Evolutionary conservation across 495 filamentous ascomycete genomes (phyloP), one percentile per base, ranked within the genome.

Genomic region (Wilcoxina mikolae): DNA sequence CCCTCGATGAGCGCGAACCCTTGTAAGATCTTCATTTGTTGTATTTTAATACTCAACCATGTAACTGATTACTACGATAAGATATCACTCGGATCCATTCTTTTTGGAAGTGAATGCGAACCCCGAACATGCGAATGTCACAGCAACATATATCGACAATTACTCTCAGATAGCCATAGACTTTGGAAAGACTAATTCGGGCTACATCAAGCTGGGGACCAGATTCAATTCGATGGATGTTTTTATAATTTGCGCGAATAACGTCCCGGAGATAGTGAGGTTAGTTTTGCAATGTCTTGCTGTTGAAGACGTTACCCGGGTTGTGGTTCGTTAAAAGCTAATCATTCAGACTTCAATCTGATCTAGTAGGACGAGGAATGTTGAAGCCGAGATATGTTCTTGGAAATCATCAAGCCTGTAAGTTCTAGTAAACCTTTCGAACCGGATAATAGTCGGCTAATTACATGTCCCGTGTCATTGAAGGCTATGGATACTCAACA

Each of bases 101-200:
- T 67, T 50, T 29, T 23, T 67, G 23, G 60, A 67, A 25, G 31
- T 65, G 23, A 60, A 66, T 53, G 56, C 43, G n/a, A 38, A 41
- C 29, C 62, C 62, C 1, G 51, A 50, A 20, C 60, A 61, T 38
- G 29, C 46, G 23, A 56, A 33, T 33, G 29, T 51, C 27, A 55
- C 49, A 1, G 58, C 61, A 25, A 65, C 62, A 3, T 61, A 65
- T 15, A 45, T 65, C 11, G 65, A 67, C 53, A 67, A 67, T 39
- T 67, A 67, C 48, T 67, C 65, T 1, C 65, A 67, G 27, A 54
- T 67, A 10, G 56, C 35, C n/a, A 46, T 66, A 24, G 65, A 67
- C 45, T 55, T 67, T 24, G 51, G 55, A 17, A 54, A 55, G 18
- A 58, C 50, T 9, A 55, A 62, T 35, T 50, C 56, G n/a, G 53